Evolutionary conservation across 2,329 filamentous ascomycete species (phyloP), one percentile per base, ranked within the genome.

Genomic region (Dothiorella sarmentorum): DNA sequence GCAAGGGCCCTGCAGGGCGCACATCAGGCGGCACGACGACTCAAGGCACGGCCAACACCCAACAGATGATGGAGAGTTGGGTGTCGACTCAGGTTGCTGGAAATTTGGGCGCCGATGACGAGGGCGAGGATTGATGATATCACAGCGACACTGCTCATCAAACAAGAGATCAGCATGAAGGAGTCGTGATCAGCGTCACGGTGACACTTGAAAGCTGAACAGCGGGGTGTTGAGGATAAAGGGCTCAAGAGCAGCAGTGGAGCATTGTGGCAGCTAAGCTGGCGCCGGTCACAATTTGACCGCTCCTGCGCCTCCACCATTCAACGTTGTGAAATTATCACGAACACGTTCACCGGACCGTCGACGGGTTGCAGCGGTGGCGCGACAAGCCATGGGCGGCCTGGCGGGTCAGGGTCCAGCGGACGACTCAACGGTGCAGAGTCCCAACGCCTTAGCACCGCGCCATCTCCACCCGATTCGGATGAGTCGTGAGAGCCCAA

Each of bases 1-100:
- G 88, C 61, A 87, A 86, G 63, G 81, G 78, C 47, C 37, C 40
- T 3, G 37, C 22, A 42, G 45, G 33, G 18, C 43, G 44, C 26
- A 38, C 62, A 15, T 17, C 42, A 40, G n/a, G 40, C 52, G 47
- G 42, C 20, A 13, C 57, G 17, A n/a, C 37, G 13, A 29, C 56
- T 18, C 44, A 42, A 59, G 66, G 33, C 33, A 60, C 58, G 11
- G 69, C 71, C 22, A 71, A 27, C 47, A 53, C 69, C 49, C 72
- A 75, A 59, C 67, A 71, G 57, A 75, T 76, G 73, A 61, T 76
- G 43, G 73, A 75, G 63, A 73, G 68, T 51, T 75, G 73, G 73
- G 73, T 76, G n/a, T 73, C 70, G 3, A 75, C 73, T 7, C 73
- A 75, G 62, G 73, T 72, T n/a, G 69, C 67, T 4, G 68, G 66